phyloP scores from a whole-genome alignment of 768 basidiomycete genomes.

The Filobasidium wieringae region DNA sequence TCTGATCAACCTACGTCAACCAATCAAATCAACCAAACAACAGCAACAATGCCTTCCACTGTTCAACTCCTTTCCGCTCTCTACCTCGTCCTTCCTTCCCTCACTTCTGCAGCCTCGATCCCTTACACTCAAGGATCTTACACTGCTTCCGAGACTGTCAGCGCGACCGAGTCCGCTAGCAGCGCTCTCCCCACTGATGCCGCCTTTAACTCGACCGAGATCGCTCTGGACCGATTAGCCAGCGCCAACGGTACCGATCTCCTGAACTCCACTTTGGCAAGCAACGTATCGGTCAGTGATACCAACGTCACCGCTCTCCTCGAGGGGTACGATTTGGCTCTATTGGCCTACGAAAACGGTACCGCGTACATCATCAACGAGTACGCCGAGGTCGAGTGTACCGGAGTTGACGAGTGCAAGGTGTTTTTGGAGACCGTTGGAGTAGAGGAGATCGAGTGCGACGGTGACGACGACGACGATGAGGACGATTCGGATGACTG shows the following conservation, averaged over 20 bases:
- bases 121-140: background rate
- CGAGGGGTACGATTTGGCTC: background rate
- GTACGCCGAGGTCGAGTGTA: background rate
- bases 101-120: background rate
- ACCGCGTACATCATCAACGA: background rate
- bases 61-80: background rate
- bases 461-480: slow-evolving; percentile 4
- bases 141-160: background rate
- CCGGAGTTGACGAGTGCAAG: slow-evolving; percentile 1
- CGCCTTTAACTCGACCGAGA: background rate
- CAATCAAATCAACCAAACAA: too few relatives aligned
- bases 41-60: background rate
- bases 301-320: background rate
- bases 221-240: background rate
- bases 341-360: background rate
- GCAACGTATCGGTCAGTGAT: too few relatives aligned
- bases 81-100: background rate
- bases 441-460: slow-evolving; percentile 3
- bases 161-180: background rate
- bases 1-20: too few relatives aligned
- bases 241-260: background rate
- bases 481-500: background rate
- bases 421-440: background rate
- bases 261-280: background rate
- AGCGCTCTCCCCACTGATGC: background rate